phyloP scores from a whole-genome alignment of 495 filamentous ascomycete genomes.

The Aspergillus biplanus region DNA sequence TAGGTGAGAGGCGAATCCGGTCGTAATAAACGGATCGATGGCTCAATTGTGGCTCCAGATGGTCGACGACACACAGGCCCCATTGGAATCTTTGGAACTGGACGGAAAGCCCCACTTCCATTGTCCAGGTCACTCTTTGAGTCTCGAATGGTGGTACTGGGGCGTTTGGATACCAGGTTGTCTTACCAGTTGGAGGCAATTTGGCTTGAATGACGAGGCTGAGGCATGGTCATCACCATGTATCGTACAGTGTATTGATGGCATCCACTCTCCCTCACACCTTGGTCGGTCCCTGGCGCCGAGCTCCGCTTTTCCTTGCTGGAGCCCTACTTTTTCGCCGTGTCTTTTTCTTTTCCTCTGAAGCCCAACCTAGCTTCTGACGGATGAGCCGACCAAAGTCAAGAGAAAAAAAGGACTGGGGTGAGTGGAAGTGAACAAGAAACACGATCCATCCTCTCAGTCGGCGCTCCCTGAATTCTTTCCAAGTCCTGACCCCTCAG shows the following conservation, averaged over 20 bases:
- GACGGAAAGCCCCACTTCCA: slow-evolving; percentile 21
- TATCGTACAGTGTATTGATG: slow-evolving; percentile 15
- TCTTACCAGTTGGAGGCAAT: not conserved
- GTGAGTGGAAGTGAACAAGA: not conserved
- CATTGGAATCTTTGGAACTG: slow-evolving; percentile 27
- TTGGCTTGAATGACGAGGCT: not conserved
- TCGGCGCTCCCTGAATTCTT: slow-evolving; percentile 31
- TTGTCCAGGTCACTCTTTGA: slow-evolving; percentile 10
- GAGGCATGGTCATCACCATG: slow-evolving; percentile 5
- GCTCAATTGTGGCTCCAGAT: slow-evolving; percentile 11
- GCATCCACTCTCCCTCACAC: not conserved
- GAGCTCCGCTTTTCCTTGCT: slow-evolving; percentile 29
- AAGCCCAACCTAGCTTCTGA: slow-evolving; percentile 9
- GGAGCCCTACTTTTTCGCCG: slow-evolving; percentile 24
- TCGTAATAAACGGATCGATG: slow-evolving; percentile 15
- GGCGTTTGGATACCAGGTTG: slow-evolving; percentile 18
- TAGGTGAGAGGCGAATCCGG: slow-evolving; percentile 17
- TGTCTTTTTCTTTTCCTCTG: slow-evolving; percentile 11
- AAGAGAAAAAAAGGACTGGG: slow-evolving; percentile 4
- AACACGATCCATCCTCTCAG: slow-evolving; percentile 2
- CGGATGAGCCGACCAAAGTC: slow-evolving; percentile 4
- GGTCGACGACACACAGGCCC: slow-evolving; percentile 6
- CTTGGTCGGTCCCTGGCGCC: slow-evolving; percentile 29
- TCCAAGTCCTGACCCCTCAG: slow-evolving; percentile 24
- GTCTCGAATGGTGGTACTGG: slow-evolving; percentile 6